These are phyloP conservation scores for Hydnomerulius pinastri DNA, from an alignment of 768 basidiomycete species.

Conservation along the genomic window DNA sequence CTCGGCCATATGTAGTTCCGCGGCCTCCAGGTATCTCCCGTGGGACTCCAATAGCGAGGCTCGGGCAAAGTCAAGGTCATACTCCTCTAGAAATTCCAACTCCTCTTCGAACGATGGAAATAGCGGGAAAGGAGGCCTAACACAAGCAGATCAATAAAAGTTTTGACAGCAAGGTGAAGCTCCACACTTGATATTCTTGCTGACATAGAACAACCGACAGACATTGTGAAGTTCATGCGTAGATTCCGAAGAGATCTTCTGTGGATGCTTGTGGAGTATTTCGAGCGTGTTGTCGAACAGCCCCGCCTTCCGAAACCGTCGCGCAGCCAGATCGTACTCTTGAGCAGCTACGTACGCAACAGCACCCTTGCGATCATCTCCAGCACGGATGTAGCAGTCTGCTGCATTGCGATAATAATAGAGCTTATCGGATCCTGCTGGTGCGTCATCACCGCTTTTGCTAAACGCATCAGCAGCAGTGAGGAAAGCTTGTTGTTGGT, in stretches of 20 bases:
- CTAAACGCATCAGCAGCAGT: constrained; percentile 53
- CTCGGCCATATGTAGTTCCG: constrained; percentile 49
- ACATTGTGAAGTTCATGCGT: constrained; percentile 42
- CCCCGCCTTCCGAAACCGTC: constrained; percentile 50
- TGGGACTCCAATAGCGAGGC: constrained; percentile 45
- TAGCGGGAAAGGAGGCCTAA: constrained; percentile 48
- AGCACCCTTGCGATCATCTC: constrained; percentile 46
- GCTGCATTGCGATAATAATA: constrained; percentile 46
- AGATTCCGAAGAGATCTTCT: constrained; percentile 33
- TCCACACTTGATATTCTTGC: constrained; percentile 26
- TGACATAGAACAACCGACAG: constrained; percentile 49
- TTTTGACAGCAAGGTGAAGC: neutral
- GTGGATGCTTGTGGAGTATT: constrained; percentile 40
- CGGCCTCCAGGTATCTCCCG: constrained; percentile 49
- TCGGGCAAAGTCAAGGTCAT: constrained; percentile 51
- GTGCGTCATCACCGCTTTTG: constrained; percentile 37
- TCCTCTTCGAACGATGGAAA: constrained; percentile 55
- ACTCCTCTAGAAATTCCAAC: constrained; percentile 57
- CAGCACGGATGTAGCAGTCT: constrained; percentile 46
- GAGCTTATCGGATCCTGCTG: constrained; percentile 24
- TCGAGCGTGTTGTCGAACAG: constrained; percentile 55
- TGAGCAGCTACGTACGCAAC: constrained; percentile 41
- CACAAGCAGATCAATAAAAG: neutral
- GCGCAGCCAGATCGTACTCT: constrained; percentile 46
- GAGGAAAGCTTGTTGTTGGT: constrained; percentile 39